A percentile compares a stretch with the other conserved stretches of the same genome.
Evolutionary conservation across 345 rosid species (phyloP).

Genomic region (Excoecaria cochinchinensis): DNA sequence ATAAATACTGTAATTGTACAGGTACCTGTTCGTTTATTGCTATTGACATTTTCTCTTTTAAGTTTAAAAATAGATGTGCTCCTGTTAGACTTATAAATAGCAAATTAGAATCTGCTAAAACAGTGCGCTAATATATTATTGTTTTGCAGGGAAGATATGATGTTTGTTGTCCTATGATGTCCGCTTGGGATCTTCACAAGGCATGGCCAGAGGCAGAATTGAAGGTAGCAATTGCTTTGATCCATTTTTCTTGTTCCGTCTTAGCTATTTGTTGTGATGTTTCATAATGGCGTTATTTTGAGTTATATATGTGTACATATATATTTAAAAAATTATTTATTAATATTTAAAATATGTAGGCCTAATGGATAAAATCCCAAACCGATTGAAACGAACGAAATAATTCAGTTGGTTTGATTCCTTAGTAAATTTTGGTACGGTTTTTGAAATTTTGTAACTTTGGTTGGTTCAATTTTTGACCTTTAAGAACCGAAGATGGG

Average conservation of each 20-base stretch:
- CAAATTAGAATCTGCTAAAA: not conserved
- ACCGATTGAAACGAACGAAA: too few species aligned
- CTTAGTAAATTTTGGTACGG: too few species aligned
- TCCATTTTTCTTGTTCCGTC: not conserved
- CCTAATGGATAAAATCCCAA: too few species aligned
- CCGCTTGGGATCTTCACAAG: constrained; percentile 99
- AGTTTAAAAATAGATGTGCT: not conserved
- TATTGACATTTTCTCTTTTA: not conserved
- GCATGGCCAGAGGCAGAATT: constrained; percentile 95
- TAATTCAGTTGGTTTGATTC: too few species aligned
- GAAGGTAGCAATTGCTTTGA: constrained; percentile 43
- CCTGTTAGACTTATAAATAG: not conserved
- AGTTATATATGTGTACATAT: too few species aligned
- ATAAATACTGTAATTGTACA: constrained; percentile 78
- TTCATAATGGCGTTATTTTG: too few species aligned
- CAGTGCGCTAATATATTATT: not conserved
- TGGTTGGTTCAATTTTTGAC: too few species aligned
- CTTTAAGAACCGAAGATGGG: too few species aligned
- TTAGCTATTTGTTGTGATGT: too few species aligned
- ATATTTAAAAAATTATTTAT: too few species aligned
- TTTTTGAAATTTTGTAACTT: too few species aligned
- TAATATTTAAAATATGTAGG: too few species aligned
- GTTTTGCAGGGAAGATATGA: constrained; percentile 90
- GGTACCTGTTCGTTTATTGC: constrained; percentile 38
- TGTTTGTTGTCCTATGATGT: constrained; percentile 93